Percentiles rank a stretch among this genome's conserved stretches.
Conservation (phyloP, 306 rosid genomes). For the Lathyrus sativus region DNA sequence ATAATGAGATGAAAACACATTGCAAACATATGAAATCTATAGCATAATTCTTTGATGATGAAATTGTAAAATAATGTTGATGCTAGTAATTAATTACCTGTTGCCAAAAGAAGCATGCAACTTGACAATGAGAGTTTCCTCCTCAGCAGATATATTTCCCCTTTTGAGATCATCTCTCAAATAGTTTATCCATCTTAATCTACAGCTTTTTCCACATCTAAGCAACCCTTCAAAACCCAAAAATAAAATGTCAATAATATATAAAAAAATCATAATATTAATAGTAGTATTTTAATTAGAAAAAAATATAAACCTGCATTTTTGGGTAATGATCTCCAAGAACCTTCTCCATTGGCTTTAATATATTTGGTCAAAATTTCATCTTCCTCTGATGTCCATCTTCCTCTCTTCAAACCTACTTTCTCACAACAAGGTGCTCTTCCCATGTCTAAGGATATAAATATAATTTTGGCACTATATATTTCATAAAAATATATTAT, state of each 20-base stretch:
- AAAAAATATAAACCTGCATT: conserved; percentile 61
- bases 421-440: conserved; percentile 91
- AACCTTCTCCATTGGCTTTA: conserved; percentile 78
- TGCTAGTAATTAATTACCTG: conserved; percentile 43
- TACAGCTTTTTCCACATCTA: conserved; percentile 88
- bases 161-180: conserved; percentile 69
- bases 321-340: conserved; percentile 85
- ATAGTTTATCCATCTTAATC: conserved; percentile 85
- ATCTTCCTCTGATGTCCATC: conserved; percentile 87
- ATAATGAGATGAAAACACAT: too few species aligned
- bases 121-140: conserved; percentile 57
- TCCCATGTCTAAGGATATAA: conserved; percentile 50
- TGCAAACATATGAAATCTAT: too few species aligned
- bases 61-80: neutral
- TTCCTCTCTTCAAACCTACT: conserved; percentile 78
- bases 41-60: too few species aligned
- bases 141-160: conserved; percentile 68
- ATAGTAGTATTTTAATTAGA: neutral
- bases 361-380: conserved; percentile 56
- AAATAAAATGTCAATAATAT: neutral
- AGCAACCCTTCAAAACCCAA: conserved; percentile 54
- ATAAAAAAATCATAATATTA: neutral
- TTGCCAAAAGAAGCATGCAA: conserved; percentile 74
- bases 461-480: conserved; percentile 6
- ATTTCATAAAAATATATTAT: too few species aligned